Conservation (phyloP, 345 rosid genomes). For the Mallotus nudiflorus region DNA sequence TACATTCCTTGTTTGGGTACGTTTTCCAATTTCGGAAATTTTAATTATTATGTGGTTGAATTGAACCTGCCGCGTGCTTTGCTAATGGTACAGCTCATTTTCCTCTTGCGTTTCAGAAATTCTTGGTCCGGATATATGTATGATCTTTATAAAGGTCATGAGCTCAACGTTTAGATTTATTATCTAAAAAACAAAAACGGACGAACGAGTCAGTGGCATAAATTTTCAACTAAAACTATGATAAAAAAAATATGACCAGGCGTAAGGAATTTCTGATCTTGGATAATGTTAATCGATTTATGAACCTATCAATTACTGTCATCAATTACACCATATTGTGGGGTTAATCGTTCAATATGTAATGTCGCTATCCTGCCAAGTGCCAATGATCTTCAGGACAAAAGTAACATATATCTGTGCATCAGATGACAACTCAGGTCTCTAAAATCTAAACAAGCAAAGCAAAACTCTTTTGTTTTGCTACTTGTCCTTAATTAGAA, state of each 20-base stretch:
- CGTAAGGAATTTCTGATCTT: not conserved
- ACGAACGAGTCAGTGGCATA: too few species aligned
- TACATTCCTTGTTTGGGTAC: not conserved
- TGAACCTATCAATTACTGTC: conserved; percentile 1
- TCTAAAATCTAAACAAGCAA: not conserved
- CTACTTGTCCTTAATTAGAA: too few species aligned
- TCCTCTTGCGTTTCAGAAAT: too few species aligned
- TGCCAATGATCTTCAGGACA: not conserved
- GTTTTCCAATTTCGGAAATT: not conserved
- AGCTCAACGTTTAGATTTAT: too few species aligned
- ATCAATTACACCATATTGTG: conserved; percentile 4
- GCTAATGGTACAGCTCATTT: too few species aligned
- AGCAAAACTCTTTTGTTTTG: not conserved
- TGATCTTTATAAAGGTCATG: too few species aligned
- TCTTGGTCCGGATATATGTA: too few species aligned
- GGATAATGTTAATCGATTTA: not conserved
- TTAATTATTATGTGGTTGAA: conserved; percentile 5
- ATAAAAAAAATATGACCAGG: not conserved
- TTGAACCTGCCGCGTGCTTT: conserved; percentile 8
- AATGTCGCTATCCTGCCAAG: not conserved
- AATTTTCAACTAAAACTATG: too few species aligned
- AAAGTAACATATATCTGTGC: not conserved
- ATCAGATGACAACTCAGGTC: not conserved
- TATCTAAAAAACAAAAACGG: too few species aligned
- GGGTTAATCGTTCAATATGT: not conserved